A percentile compares a stretch with the other conserved stretches of the same genome.
These are phyloP conservation scores for Rhinocladiella similis DNA, from an alignment of 2,329 filamentous ascomycete genomes.

Conservation along the genomic window DNA sequence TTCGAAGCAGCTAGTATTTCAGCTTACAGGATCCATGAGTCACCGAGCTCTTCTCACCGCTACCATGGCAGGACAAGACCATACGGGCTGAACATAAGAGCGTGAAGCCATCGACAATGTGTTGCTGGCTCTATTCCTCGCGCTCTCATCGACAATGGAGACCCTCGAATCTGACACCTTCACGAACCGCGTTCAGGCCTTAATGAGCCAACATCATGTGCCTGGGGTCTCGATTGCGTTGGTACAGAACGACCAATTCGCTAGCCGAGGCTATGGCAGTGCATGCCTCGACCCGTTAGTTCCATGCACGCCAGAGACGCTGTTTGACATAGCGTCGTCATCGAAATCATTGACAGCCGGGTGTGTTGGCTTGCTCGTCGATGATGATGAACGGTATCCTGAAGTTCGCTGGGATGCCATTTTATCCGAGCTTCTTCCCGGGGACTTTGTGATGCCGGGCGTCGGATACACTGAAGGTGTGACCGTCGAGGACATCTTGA, in stretches of 20 bases:
- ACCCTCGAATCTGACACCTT: not conserved
- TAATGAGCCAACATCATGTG: constrained; percentile 18
- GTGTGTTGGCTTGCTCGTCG: constrained; percentile 43
- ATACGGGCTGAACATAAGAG: too few relatives aligned
- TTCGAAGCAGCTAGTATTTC: too few relatives aligned
- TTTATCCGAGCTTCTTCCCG: constrained; percentile 49
- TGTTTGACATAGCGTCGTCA: constrained; percentile 31
- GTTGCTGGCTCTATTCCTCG: not conserved
- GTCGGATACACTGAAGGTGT: constrained; percentile 39
- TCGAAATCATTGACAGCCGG: constrained; percentile 33
- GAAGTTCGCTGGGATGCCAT: constrained; percentile 49
- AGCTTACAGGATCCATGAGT: too few relatives aligned
- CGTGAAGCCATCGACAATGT: too few relatives aligned
- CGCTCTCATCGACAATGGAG: not conserved
- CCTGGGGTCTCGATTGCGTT: constrained; percentile 28
- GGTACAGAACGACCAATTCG: constrained; percentile 17
- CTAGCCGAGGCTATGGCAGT: constrained; percentile 26
- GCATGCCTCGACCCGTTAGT: constrained; percentile 18
- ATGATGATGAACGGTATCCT: constrained; percentile 33
- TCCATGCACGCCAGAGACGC: constrained; percentile 29
- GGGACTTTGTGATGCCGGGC: constrained; percentile 55
- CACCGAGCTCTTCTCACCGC: too few relatives aligned
- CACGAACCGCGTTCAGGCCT: not conserved
- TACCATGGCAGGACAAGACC: too few relatives aligned
- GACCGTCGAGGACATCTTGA: constrained; percentile 56